phyloP scores from a whole-genome alignment of 2,329 filamentous ascomycete genomes.

The Paracamarosporium sp. region DNA sequence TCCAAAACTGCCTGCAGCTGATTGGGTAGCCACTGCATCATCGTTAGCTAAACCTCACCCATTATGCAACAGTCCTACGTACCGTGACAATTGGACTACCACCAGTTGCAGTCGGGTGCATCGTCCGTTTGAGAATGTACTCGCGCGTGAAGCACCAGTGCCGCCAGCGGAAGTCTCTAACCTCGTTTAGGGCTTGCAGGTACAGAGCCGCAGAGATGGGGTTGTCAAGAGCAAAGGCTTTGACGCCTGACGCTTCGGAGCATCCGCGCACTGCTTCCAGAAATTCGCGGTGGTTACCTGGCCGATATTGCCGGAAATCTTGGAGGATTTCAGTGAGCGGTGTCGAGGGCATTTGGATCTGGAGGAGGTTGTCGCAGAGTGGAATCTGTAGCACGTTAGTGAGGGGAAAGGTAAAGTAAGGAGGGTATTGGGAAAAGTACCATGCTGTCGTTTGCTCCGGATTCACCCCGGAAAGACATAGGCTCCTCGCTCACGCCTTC shows the following conservation, averaged over 20 bases:
- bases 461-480: constrained; percentile 87
- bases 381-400: constrained; percentile 64
- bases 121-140: constrained; percentile 81
- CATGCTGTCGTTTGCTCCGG: constrained; percentile 93
- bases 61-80: constrained; percentile 16
- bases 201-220: constrained; percentile 59
- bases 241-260: constrained; percentile 60
- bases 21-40: constrained; percentile 73
- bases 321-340: constrained; percentile 86
- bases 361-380: constrained; percentile 83
- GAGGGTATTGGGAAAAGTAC: constrained; percentile 44
- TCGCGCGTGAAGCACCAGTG: constrained; percentile 87
- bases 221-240: constrained; percentile 69
- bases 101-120: constrained; percentile 79
- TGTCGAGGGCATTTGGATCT: constrained; percentile 86
- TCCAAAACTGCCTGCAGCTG: constrained; percentile 77
- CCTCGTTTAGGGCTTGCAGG: constrained; percentile 68
- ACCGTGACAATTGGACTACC: constrained; percentile 80
- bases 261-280: constrained; percentile 71
- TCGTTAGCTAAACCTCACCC: constrained; percentile 13
- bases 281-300: constrained; percentile 87
- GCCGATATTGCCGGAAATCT: constrained; percentile 89
- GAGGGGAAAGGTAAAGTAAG: background rate
- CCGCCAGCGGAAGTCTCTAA: constrained; percentile 81
- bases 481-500: constrained; percentile 80